Evolutionary conservation across 164 flowering plant genomes (phyloP), one percentile per base, ranked within the genome.

Genomic region (Nelumbo lutea): DNA sequence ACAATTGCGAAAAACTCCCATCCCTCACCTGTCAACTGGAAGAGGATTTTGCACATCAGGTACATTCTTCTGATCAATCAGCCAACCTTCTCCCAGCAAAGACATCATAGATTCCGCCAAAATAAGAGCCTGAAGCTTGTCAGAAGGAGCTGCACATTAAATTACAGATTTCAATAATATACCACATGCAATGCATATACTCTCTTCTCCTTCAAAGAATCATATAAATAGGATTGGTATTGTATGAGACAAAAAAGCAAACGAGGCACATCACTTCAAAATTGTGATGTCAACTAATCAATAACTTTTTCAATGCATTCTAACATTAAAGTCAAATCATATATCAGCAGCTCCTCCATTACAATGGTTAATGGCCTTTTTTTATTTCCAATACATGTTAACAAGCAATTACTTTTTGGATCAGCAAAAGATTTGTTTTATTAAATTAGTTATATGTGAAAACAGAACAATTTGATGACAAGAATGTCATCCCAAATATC

Each of bases 101-200:
- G 88, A 73, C 48, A 89, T 66, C 81, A 86, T 74, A 10, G 87
- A 76, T 67, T 95, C 93, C n/a, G 94, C 92, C 79, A 95, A 75
- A 77, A 80, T 72, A 78, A 92, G 90, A 51, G 97, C 97, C 61
- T 86, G 83, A 72, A 92, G 82, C 79, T 85, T 95, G 68, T 88
- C 89, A 75, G 81, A 70, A 60, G 92, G 83, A 61, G 85, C 97
- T 89, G 90, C 76, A 75, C 10, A 70, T 69, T 41, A 44, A 67
- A 59, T 55, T 57, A 59, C 10, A 65, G 50, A 67, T 40, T 6
- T 56, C 42, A 62, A 45, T 69, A 45, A 62, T 3, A 9, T 13
- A 1, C 13, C 62, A 27, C 43, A 15, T 43, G 10, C 13, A 2
- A 60, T 6, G 39, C 48, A 63, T 40, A 72, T 2, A 40, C 2